Evolutionary conservation across 768 basidiomycete genomes (phyloP).

Genomic region (Pleurotus tuber-regium): DNA sequence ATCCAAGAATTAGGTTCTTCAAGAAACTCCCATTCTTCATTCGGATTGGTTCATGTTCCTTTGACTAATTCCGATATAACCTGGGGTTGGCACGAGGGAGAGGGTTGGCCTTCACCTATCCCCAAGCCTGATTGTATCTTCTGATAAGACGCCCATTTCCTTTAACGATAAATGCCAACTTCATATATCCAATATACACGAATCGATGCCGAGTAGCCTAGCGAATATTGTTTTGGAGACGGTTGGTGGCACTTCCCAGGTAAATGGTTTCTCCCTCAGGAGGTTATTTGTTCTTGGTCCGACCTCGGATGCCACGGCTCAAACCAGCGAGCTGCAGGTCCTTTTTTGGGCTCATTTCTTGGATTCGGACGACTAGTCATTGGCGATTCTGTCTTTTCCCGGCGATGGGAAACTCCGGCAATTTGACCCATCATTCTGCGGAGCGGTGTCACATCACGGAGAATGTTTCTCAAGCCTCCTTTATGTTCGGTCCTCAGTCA

Average conservation of each 20-base stretch:
- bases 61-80: background rate
- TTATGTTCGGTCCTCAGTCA: no score
- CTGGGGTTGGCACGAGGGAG: background rate
- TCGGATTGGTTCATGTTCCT: background rate
- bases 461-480: no score
- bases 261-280: background rate
- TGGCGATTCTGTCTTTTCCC: background rate
- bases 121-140: background rate
- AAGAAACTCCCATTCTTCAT: background rate
- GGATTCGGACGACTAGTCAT: background rate
- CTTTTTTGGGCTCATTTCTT: background rate
- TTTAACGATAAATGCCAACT: background rate
- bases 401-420: background rate
- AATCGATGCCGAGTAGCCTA: constrained; percentile 1
- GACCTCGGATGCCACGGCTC: background rate
- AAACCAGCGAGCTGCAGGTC: background rate
- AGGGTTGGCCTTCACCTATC: background rate
- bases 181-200: background rate
- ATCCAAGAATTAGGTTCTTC: background rate
- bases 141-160: background rate
- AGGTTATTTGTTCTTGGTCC: background rate
- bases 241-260: background rate
- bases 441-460: no score
- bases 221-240: background rate
- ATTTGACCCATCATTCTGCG: background rate